Evolutionary conservation across 2,329 filamentous ascomycete species (phyloP).

Genomic region (Ploettnerulaceae sp.): DNA sequence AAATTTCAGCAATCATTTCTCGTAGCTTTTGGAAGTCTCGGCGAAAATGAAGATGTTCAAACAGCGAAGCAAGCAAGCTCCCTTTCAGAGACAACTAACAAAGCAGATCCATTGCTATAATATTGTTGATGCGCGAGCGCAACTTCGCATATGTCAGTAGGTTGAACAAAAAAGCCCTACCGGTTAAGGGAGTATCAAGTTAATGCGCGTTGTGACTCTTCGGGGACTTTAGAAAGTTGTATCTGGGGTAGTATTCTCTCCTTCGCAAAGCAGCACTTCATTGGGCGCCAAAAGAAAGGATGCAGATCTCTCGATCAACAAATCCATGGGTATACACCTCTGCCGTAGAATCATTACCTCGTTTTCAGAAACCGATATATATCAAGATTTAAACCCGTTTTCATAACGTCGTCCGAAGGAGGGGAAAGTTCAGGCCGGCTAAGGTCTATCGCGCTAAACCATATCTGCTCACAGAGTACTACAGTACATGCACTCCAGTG

Average conservation of each 20-base stretch:
- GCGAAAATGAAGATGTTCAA: no score
- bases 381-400: not conserved
- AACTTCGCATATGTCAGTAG: no score
- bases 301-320: not conserved
- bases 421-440: not conserved
- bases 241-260: not conserved
- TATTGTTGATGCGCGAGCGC: no score
- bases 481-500: no score
- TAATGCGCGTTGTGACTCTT: no score
- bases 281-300: not conserved
- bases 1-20: not conserved
- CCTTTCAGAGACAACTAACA: no score
- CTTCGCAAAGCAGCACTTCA: not conserved
- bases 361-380: not conserved
- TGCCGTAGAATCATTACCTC: not conserved
- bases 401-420: not conserved
- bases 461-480: not conserved
- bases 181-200: no score
- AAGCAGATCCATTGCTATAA: no score
- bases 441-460: not conserved
- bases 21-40: not conserved
- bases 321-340: not conserved
- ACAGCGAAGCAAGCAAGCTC: no score
- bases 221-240: not conserved
- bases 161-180: not conserved